Evolutionary conservation across 2,329 filamentous ascomycete species (phyloP), one percentile per base, ranked within the genome.

Genomic region (Biscogniauxia marginata): DNA sequence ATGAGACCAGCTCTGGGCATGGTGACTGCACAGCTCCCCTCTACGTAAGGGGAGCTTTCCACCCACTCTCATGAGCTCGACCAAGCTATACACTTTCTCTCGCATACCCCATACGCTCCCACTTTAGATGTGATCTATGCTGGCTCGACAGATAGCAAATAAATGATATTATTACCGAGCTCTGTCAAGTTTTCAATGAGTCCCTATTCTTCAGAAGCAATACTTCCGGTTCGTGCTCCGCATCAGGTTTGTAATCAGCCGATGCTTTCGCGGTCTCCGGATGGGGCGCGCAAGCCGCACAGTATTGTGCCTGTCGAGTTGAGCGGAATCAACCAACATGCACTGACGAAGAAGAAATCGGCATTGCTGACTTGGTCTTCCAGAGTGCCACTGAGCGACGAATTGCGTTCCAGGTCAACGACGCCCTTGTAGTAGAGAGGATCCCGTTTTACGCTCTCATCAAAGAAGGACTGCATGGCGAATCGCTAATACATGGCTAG

Each of bases 401-500:
- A 5, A n/a, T 39, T 39, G 5, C 13, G 57, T 9, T 50, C 7
- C 16, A 56, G 19, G 20, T 44, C 24, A 24, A 59, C 18, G 20
- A 46, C 9, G 21, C 51, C 54, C n/a, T 59, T 54, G 34, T 43
- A 54, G 30, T 55, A 59, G 11, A 49, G 49, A 3, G 48, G 19
- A 4, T 22, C 16, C 16, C 25, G 18, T 11, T 23, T n/a, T 23
- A 56, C 48, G 30, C 56, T 50, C 16, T 49, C 50, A 22, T 56
- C 49, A 25, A 52, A 59, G 25, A 59, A 56, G 19, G 8, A 21
- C 34, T 54, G 54, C 57, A 59, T 59, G 7, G 50, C 30, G 6
- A 51, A 43, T n/a, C 50, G 47, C 57, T 53, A 59, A 39, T 59
- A 55, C 24, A 58, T n/a, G 25, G 46, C 49, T 7, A 59, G 23